A percentile compares a stretch with the other conserved stretches of the same genome.
Evolutionary conservation across 768 basidiomycete species (phyloP).

Genomic region (Tubosaeta sp.): DNA sequence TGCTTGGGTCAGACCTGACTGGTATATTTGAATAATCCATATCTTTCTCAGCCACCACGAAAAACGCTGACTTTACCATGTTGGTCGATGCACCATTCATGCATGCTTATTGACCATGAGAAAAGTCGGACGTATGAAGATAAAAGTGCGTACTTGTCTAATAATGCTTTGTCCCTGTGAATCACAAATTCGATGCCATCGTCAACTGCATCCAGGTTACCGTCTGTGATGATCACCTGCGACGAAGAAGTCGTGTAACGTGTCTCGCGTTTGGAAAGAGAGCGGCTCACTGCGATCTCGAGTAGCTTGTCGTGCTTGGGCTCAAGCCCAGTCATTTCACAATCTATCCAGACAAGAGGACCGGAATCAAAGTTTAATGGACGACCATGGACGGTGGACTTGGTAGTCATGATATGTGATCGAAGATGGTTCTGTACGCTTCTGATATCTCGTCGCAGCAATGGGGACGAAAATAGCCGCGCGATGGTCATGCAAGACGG

Average conservation of each 20-base stretch:
- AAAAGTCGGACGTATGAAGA: neutral
- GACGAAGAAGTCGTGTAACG: neutral
- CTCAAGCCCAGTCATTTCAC: slow-evolving; percentile 83
- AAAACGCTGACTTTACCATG: slow-evolving; percentile 59
- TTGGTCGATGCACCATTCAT: slow-evolving; percentile 80
- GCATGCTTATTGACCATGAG: slow-evolving; percentile 54
- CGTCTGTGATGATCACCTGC: slow-evolving; percentile 85
- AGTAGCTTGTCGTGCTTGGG: slow-evolving; percentile 64
- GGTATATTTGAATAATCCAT: neutral
- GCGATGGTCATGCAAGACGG: slow-evolving; percentile 1
- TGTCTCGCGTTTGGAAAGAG: neutral
- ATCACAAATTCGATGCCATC: slow-evolving; percentile 77
- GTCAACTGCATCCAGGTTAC: slow-evolving; percentile 76
- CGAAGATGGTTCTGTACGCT: neutral
- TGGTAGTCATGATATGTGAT: slow-evolving; percentile 2
- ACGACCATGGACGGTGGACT: neutral
- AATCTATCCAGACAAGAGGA: slow-evolving; percentile 64
- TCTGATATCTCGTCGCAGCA: neutral
- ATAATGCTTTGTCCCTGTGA: slow-evolving; percentile 56
- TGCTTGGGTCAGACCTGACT: slow-evolving; percentile 81
- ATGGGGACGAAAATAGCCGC: neutral
- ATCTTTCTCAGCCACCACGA: neutral
- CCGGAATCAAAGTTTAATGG: slow-evolving; percentile 9
- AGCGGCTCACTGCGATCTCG: slow-evolving; percentile 62
- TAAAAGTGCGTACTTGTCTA: slow-evolving; percentile 58